These are phyloP conservation scores for Daldinia grandis DNA, from an alignment of 495 filamentous ascomycete species.

Conservation along the genomic window DNA sequence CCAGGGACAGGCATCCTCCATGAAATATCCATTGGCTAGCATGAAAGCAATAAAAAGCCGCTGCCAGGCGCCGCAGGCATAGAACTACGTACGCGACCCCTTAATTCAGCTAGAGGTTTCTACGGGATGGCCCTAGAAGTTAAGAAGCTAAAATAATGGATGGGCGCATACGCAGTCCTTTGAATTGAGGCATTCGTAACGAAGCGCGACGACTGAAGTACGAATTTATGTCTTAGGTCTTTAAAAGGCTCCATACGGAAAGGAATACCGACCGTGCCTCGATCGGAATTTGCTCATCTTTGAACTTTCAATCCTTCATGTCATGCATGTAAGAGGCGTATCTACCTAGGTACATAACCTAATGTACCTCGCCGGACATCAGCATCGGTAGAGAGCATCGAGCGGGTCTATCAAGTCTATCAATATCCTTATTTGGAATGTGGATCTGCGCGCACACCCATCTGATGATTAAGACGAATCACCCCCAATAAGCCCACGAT, in stretches of 20 bases:
- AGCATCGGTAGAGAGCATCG: slow-evolving; percentile 5
- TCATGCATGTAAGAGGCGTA: neutral
- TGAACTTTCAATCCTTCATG: slow-evolving; percentile 12
- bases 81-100: slow-evolving; percentile 21
- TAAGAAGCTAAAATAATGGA: neutral
- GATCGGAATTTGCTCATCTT: slow-evolving; percentile 5
- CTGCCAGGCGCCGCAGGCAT: slow-evolving; percentile 1
- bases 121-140: neutral
- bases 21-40: slow-evolving; percentile 25
- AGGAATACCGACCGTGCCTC: slow-evolving; percentile 10
- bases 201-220: neutral
- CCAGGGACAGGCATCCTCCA: slow-evolving; percentile 27
- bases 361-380: neutral
- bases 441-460: slow-evolving; percentile 17
- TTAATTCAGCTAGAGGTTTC: slow-evolving; percentile 17
- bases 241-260: neutral
- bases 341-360: no score
- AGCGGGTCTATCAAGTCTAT: neutral
- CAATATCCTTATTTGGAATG: slow-evolving; percentile 1
- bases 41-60: slow-evolving; percentile 12
- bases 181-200: neutral
- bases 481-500: slow-evolving; percentile 26
- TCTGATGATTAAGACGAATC: slow-evolving; percentile 20
- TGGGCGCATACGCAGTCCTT: neutral
- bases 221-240: neutral